A percentile compares a stretch with the other conserved stretches of the same genome.
phyloP scores from a whole-genome alignment of 345 rosid genomes.

The Melaleuca alternifolia region DNA sequence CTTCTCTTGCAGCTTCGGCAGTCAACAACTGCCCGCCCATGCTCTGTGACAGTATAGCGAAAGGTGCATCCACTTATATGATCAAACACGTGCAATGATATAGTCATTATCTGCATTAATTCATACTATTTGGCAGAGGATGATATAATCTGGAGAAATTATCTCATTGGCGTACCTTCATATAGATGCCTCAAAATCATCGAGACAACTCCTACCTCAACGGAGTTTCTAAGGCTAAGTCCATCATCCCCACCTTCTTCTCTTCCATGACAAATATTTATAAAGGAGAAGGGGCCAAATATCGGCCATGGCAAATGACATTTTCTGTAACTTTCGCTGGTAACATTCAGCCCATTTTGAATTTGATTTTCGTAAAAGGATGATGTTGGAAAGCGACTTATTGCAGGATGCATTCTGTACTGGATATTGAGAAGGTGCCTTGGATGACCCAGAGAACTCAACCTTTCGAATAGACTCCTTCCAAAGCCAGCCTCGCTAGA shows the following conservation, averaged over 20 bases:
- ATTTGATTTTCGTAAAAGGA: background rate
- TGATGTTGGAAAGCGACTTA: background rate
- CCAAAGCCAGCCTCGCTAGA: background rate
- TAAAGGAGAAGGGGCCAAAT: conserved; percentile 3
- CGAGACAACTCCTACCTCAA: background rate
- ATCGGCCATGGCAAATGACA: background rate
- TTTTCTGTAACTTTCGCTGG: background rate
- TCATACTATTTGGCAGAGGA: background rate
- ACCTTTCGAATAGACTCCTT: background rate
- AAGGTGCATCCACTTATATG: background rate
- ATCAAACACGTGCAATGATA: background rate
- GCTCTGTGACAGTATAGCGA: background rate
- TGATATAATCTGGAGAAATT: background rate
- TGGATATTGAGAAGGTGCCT: conserved; percentile 1
- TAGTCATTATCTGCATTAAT: background rate
- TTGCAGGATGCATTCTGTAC: background rate
- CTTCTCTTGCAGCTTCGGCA: background rate
- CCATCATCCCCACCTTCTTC: background rate
- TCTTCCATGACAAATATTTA: background rate
- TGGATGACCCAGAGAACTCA: background rate
- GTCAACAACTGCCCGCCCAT: background rate
- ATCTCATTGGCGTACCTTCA: background rate
- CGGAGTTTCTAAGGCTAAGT: background rate
- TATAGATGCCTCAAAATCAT: background rate
- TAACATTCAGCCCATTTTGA: background rate